phyloP scores from a whole-genome alignment of 306 rosid species.

The Quercus agrifolia region DNA sequence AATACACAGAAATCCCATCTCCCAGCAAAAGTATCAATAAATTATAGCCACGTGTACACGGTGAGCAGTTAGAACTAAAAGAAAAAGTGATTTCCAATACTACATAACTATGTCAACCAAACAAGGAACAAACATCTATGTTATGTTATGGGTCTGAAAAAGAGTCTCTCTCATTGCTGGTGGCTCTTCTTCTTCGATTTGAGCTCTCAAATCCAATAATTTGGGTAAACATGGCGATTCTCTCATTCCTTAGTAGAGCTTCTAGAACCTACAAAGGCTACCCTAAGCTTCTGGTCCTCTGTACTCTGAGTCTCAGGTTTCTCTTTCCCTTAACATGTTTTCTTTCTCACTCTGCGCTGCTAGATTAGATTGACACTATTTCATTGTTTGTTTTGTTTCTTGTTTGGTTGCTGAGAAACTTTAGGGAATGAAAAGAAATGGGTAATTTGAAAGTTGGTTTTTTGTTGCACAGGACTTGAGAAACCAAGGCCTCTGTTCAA shows the following conservation, averaged over 20 bases:
- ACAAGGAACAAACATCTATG: neutral
- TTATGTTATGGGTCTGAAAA: neutral
- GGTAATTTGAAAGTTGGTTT: neutral
- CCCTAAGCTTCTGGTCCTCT: constrained; percentile 59
- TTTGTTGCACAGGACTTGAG: neutral
- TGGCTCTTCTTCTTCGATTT: neutral
- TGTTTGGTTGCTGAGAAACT: neutral
- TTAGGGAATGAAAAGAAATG: neutral
- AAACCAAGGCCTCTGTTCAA: neutral
- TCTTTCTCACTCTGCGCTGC: neutral
- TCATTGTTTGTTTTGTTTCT: neutral
- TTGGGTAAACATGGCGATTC: constrained; percentile 39
- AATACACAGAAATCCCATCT: too few species aligned
- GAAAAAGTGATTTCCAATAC: too few species aligned
- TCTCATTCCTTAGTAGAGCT: constrained; percentile 55
- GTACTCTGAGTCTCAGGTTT: constrained; percentile 81
- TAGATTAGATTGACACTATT: neutral
- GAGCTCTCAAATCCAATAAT: neutral
- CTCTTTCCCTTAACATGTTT: neutral
- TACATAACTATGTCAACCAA: neutral
- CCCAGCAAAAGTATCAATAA: too few species aligned
- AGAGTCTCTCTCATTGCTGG: neutral
- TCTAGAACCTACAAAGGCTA: constrained; percentile 42
- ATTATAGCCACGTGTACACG: too few species aligned
- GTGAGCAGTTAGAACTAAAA: too few species aligned